Percentiles rank a stretch among this genome's conserved stretches.
These are phyloP conservation scores for Puccinia horiana DNA, from an alignment of 1,284 basidiomycete species.

Conservation along the genomic window DNA sequence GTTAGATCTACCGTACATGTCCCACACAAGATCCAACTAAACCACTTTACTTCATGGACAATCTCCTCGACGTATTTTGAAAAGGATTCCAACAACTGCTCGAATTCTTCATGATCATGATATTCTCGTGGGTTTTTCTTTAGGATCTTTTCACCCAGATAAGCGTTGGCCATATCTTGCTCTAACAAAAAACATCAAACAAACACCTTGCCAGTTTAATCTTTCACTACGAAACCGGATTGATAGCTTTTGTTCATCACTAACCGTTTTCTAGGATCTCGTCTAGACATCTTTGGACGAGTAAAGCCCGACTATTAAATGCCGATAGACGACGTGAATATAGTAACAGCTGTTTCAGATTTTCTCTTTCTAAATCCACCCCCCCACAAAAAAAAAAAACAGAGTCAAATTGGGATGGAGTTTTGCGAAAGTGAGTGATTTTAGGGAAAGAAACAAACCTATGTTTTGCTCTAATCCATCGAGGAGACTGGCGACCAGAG, in stretches of 20 bases:
- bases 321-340: conserved; percentile 80
- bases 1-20: background rate
- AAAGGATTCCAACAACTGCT: conserved; percentile 88
- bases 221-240: background rate
- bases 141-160: conserved; percentile 76
- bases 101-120: conserved; percentile 87
- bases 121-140: conserved; percentile 63
- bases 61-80: conserved; percentile 95
- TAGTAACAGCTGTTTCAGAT: conserved; percentile 82
- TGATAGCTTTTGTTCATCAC: conserved; percentile 46
- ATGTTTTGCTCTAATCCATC: conserved; percentile 85
- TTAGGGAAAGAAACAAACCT: background rate
- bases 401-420: background rate
- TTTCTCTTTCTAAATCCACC: conserved; percentile 56
- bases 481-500: conserved; percentile 81
- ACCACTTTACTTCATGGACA: conserved; percentile 75
- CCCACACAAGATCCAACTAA: background rate
- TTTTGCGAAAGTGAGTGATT: background rate
- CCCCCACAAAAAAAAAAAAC: conserved; percentile 5
- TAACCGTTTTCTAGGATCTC: conserved; percentile 84
- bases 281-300: conserved; percentile 83
- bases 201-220: background rate
- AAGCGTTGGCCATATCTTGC: conserved; percentile 89
- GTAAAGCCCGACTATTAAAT: conserved; percentile 82
- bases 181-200: conserved; percentile 63